phyloP scores from a whole-genome alignment of 768 basidiomycete genomes.

The Ephemerocybe angulata region DNA sequence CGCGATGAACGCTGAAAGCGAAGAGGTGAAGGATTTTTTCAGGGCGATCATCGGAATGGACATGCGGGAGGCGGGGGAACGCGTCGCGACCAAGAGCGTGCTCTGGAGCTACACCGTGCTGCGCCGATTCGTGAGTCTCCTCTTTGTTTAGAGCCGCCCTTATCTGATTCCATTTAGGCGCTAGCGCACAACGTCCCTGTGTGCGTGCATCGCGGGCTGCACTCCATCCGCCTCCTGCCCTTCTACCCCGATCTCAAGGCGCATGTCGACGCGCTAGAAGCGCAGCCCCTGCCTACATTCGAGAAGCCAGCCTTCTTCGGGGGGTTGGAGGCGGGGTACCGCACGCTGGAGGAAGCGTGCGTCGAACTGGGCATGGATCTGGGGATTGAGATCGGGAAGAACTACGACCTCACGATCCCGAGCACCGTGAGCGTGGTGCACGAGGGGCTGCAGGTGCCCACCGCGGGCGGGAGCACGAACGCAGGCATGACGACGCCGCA shows the following conservation, averaged over 20 bases:
- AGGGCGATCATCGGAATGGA: constrained; percentile 70
- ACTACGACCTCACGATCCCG: constrained; percentile 26
- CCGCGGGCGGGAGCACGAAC: constrained; percentile 34
- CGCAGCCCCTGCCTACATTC: constrained; percentile 53
- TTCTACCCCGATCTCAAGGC: constrained; percentile 55
- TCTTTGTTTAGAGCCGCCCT: constrained; percentile 5
- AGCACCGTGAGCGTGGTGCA: neutral
- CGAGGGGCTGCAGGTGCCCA: constrained; percentile 8
- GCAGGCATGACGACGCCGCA: constrained; percentile 34
- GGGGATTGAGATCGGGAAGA: constrained; percentile 46
- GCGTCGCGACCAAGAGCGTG: constrained; percentile 76
- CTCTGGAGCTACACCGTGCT: constrained; percentile 78
- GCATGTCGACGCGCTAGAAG: constrained; percentile 60
- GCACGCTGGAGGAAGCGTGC: constrained; percentile 64
- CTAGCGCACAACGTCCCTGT: constrained; percentile 67
- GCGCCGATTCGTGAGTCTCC: constrained; percentile 61
- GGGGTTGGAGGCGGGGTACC: constrained; percentile 53
- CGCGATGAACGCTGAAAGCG: constrained; percentile 60
- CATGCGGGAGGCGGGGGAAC: constrained; percentile 71
- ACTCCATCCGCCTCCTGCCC: constrained; percentile 63
- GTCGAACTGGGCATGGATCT: constrained; percentile 4
- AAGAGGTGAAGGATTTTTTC: constrained; percentile 75
- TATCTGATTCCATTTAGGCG: constrained; percentile 42
- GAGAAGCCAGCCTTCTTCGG: constrained; percentile 66
- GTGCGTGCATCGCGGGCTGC: constrained; percentile 61